Evolutionary conservation across 1,139 yeast genomes (phyloP).

Genomic region (Yamadazyma songkhlaensis): DNA sequence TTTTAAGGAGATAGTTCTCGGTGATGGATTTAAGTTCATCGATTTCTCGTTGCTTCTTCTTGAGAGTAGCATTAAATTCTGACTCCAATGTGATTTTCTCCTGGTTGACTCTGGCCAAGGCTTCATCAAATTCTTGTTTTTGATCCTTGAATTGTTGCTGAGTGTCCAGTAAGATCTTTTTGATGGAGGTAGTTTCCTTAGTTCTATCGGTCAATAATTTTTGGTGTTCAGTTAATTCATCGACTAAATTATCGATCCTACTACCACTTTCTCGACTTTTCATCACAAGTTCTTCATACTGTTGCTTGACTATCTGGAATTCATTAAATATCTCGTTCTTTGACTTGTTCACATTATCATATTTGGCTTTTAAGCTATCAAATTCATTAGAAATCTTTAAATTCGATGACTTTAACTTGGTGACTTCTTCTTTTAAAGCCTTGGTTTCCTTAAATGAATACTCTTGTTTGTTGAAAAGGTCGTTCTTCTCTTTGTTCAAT

Average conservation of each 20-base stretch:
- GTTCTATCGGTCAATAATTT: constrained; percentile 74
- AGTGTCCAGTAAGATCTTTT: constrained; percentile 64
- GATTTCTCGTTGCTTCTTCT: constrained; percentile 49
- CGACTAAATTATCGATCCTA: constrained; percentile 68
- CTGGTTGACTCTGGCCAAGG: constrained; percentile 39
- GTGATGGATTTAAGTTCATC: constrained; percentile 40
- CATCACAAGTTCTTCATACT: constrained; percentile 74
- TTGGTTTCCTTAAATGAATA: constrained; percentile 34
- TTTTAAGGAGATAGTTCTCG: constrained; percentile 24
- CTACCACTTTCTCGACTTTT: constrained; percentile 62
- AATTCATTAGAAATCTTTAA: constrained; percentile 50
- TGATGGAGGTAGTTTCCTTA: constrained; percentile 71
- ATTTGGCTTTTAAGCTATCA: constrained; percentile 50
- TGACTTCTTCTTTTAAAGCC: constrained; percentile 28
- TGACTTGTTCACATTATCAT: constrained; percentile 45
- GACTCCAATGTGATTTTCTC: constrained; percentile 61
- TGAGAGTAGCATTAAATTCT: constrained; percentile 46
- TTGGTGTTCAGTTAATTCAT: constrained; percentile 74
- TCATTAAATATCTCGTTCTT: constrained; percentile 52
- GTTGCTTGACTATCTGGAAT: constrained; percentile 60
- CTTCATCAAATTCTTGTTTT: constrained; percentile 29
- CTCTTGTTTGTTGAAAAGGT: constrained; percentile 39
- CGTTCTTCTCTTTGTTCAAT: constrained; percentile 36
- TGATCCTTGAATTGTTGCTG: constrained; percentile 57
- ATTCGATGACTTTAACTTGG: constrained; percentile 48